phyloP scores from a whole-genome alignment of 2,329 filamentous ascomycete genomes.

The Epicoccum sorghinum region DNA sequence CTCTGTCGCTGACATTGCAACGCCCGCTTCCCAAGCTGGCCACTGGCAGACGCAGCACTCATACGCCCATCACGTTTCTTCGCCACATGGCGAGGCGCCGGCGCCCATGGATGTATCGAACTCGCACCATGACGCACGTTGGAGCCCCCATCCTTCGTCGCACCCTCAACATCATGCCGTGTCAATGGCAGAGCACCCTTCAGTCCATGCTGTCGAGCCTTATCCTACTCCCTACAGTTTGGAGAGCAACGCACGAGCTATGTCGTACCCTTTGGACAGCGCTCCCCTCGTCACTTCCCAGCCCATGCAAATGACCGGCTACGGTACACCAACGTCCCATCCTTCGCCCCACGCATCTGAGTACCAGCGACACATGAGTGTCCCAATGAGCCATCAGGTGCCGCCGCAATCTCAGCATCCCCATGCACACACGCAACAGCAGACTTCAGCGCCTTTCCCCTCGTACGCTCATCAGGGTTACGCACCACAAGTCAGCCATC shows the following conservation, averaged over 20 bases:
- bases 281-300: slow-evolving; percentile 44
- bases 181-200: slow-evolving; percentile 41
- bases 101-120: slow-evolving; percentile 37
- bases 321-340: slow-evolving; percentile 46
- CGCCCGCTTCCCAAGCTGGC: slow-evolving; percentile 43
- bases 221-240: slow-evolving; percentile 47
- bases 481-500: slow-evolving; percentile 43
- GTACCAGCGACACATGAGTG: slow-evolving; percentile 47
- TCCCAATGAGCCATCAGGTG: slow-evolving; percentile 42
- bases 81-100: slow-evolving; percentile 43
- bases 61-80: slow-evolving; percentile 42
- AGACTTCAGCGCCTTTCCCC: slow-evolving; percentile 34
- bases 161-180: slow-evolving; percentile 43
- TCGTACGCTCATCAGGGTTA: slow-evolving; percentile 43
- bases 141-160: slow-evolving; percentile 42
- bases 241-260: slow-evolving; percentile 46
- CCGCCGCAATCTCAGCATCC: slow-evolving; percentile 36
- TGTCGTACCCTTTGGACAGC: slow-evolving; percentile 50
- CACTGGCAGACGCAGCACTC: slow-evolving; percentile 47
- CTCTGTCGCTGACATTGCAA: slow-evolving; percentile 45
- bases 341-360: slow-evolving; percentile 45
- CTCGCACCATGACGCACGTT: slow-evolving; percentile 37
- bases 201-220: slow-evolving; percentile 39
- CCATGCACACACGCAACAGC: slow-evolving; percentile 33
- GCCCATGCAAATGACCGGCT: slow-evolving; percentile 47